These are phyloP conservation scores for Ascochyta koolunga DNA, from an alignment of 2,329 filamentous ascomycete species.

Conservation along the genomic window DNA sequence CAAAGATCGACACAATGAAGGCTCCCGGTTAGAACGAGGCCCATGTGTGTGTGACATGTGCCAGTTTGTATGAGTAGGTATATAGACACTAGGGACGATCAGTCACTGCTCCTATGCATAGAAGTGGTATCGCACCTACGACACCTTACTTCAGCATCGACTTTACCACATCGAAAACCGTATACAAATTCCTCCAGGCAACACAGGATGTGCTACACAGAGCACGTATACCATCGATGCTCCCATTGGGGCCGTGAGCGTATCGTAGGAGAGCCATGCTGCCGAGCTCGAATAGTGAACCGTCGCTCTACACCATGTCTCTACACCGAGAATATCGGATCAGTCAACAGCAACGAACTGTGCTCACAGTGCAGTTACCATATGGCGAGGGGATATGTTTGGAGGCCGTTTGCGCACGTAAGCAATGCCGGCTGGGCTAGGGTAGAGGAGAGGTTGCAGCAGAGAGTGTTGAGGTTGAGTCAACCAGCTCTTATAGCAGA, in stretches of 20 bases:
- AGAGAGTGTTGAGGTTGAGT: constrained; percentile 2
- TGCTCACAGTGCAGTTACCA: constrained; percentile 30
- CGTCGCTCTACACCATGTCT: constrained; percentile 29
- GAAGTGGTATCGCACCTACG: background rate
- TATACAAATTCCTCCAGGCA: background rate
- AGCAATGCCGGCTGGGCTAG: constrained; percentile 25
- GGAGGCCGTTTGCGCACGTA: constrained; percentile 29
- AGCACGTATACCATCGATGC: constrained; percentile 42
- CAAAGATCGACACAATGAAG: constrained; percentile 6
- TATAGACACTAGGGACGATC: constrained; percentile 1
- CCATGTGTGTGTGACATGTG: background rate
- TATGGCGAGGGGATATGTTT: constrained; percentile 16
- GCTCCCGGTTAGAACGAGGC: background rate
- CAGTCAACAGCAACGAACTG: constrained; percentile 25
- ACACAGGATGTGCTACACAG: constrained; percentile 38
- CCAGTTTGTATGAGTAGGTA: constrained; percentile 5
- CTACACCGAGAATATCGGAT: constrained; percentile 32
- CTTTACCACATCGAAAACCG: background rate
- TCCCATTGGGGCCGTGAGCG: constrained; percentile 39
- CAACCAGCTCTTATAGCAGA: background rate
- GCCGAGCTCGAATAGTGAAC: constrained; percentile 31
- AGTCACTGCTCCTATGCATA: background rate
- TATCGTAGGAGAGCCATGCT: constrained; percentile 38
- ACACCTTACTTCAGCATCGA: background rate
- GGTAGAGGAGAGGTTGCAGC: constrained; percentile 24